Conservation (phyloP, 768 basidiomycete genomes). For the Panellus pusillus region DNA sequence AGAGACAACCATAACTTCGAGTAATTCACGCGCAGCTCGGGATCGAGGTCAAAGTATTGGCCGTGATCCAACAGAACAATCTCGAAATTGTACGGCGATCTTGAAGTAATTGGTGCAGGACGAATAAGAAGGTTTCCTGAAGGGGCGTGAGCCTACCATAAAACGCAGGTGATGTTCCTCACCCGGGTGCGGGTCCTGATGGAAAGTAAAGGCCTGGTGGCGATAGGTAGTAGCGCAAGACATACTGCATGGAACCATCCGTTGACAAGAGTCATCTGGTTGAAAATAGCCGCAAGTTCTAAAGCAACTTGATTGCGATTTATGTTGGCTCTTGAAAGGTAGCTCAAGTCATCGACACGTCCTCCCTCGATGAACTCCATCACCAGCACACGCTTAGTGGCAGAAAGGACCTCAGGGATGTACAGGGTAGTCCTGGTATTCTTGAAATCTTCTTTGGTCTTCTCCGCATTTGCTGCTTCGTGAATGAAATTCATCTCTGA, state of each 20-base stretch:
- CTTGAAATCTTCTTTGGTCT: slow-evolving; percentile 68
- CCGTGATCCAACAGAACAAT: slow-evolving; percentile 94
- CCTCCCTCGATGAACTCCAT: slow-evolving; percentile 96
- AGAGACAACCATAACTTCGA: slow-evolving; percentile 90
- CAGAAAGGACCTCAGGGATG: slow-evolving; percentile 79
- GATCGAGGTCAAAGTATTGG: slow-evolving; percentile 87
- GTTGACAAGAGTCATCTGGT: slow-evolving; percentile 93
- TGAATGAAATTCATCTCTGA: slow-evolving; percentile 94
- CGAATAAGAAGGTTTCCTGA: slow-evolving; percentile 90
- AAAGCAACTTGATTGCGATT: slow-evolving; percentile 93
- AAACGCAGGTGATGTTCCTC: slow-evolving; percentile 15
- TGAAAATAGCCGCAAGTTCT: slow-evolving; percentile 89
- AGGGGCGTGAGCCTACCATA: background rate
- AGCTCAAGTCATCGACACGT: slow-evolving; percentile 84
- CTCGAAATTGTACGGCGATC: slow-evolving; percentile 92
- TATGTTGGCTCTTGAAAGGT: slow-evolving; percentile 77
- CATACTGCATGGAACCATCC: slow-evolving; percentile 86
- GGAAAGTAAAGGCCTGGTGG: slow-evolving; percentile 3
- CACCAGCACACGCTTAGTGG: slow-evolving; percentile 81
- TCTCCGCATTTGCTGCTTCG: slow-evolving; percentile 84
- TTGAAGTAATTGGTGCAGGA: slow-evolving; percentile 57
- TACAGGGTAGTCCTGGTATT: slow-evolving; percentile 77
- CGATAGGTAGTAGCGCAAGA: slow-evolving; percentile 10
- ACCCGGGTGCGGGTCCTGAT: slow-evolving; percentile 87
- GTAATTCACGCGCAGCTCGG: slow-evolving; percentile 78